Evolutionary conservation across 2,329 filamentous ascomycete species (phyloP).

Genomic region (Fusarium continuum): DNA sequence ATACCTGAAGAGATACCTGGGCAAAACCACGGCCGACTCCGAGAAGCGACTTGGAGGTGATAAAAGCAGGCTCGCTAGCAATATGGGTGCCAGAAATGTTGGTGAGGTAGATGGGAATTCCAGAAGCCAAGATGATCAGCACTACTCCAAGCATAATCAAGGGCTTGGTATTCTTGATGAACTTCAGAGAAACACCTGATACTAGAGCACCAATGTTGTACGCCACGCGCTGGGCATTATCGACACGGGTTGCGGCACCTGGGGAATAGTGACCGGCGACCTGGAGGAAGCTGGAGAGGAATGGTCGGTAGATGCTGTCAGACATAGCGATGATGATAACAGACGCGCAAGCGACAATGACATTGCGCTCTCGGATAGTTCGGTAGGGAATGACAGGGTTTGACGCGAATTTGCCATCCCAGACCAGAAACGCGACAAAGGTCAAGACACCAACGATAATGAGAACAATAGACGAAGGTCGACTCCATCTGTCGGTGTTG

Average conservation of each 20-base stretch:
- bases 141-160: constrained; percentile 24
- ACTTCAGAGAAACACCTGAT: constrained; percentile 12
- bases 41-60: constrained; percentile 25
- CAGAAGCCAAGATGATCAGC: constrained; percentile 25
- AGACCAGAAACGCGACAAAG: constrained; percentile 13
- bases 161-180: constrained; percentile 26
- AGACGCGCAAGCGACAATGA: constrained; percentile 25
- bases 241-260: constrained; percentile 22
- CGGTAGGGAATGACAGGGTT: constrained; percentile 30
- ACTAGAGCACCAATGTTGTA: constrained; percentile 22
- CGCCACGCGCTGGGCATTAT: constrained; percentile 24
- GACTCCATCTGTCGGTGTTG: constrained; percentile 28
- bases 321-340: constrained; percentile 30
- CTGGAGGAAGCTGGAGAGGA: constrained; percentile 26
- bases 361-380: constrained; percentile 30
- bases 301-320: constrained; percentile 26
- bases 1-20: constrained; percentile 14
- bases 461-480: constrained; percentile 23
- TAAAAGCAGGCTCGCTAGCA: constrained; percentile 25
- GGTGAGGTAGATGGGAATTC: constrained; percentile 27
- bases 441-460: constrained; percentile 18
- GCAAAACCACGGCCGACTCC: constrained; percentile 28
- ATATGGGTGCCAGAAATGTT: constrained; percentile 27
- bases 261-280: constrained; percentile 27
- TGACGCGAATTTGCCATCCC: constrained; percentile 22